These are phyloP conservation scores for Sorghum bicolor DNA, from an alignment of 176 grass and related monocot genomes.

Conservation along the genomic window Sorghum_bicolor_NCBIv3 NC_012870.2:20750501-20751000, in stretches of 20 bases:
- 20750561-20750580: not conserved
- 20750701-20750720: not conserved
- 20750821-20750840: not conserved
- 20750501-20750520: too few species aligned
- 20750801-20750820: not conserved
- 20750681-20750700: not conserved
- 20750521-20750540: too few species aligned
- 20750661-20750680: not conserved
- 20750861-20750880: not conserved
- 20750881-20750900: not conserved
- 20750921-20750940: not conserved
- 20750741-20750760: constrained; percentile 1
- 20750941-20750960: not conserved
- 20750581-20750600: not conserved
- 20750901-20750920: not conserved
- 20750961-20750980: too few species aligned
- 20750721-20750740: not conserved
- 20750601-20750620: not conserved
- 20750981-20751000: not conserved
- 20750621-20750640: not conserved
- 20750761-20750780: not conserved
- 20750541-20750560: not conserved
- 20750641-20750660: not conserved
- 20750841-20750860: not conserved
- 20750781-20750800: not conserved